Evolutionary conservation across 148 eudicot genomes (phyloP).

Genomic region (Talinum fruticosum): DNA sequence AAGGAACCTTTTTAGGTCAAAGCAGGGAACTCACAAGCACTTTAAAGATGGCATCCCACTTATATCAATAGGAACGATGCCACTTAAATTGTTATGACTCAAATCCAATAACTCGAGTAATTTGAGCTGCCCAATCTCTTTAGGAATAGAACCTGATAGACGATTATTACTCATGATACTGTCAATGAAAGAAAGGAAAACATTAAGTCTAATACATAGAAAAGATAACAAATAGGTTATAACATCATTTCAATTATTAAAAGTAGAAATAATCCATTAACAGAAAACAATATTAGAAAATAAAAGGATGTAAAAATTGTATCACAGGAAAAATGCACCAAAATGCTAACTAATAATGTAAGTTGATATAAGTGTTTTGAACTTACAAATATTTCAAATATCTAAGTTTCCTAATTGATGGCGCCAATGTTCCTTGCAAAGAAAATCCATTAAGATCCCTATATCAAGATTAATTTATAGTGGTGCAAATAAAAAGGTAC

Average conservation of each 20-base stretch:
- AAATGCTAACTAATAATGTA: background rate
- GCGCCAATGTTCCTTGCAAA: slow-evolving; percentile 39
- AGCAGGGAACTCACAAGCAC: slow-evolving; percentile 40
- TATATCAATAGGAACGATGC: slow-evolving; percentile 38
- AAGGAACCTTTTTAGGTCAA: background rate
- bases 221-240: background rate
- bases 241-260: no score
- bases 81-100: slow-evolving; percentile 44
- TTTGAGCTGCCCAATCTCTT: slow-evolving; percentile 46
- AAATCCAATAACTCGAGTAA: slow-evolving; percentile 42
- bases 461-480: slow-evolving; percentile 1
- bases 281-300: background rate
- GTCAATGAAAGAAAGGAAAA: slow-evolving; percentile 30
- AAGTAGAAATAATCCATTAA: no score
- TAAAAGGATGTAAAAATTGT: background rate
- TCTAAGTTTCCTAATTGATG: slow-evolving; percentile 39
- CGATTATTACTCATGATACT: slow-evolving; percentile 42
- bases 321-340: background rate
- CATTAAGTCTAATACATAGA: slow-evolving; percentile 12
- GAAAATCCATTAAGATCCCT: slow-evolving; percentile 46
- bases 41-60: slow-evolving; percentile 43
- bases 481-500: background rate
- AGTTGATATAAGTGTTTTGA: background rate
- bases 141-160: slow-evolving; percentile 45
- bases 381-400: slow-evolving; percentile 46